Conservation (phyloP, 2,329 filamentous ascomycete genomes). For the Beauveria pseudobassiana region DNA sequence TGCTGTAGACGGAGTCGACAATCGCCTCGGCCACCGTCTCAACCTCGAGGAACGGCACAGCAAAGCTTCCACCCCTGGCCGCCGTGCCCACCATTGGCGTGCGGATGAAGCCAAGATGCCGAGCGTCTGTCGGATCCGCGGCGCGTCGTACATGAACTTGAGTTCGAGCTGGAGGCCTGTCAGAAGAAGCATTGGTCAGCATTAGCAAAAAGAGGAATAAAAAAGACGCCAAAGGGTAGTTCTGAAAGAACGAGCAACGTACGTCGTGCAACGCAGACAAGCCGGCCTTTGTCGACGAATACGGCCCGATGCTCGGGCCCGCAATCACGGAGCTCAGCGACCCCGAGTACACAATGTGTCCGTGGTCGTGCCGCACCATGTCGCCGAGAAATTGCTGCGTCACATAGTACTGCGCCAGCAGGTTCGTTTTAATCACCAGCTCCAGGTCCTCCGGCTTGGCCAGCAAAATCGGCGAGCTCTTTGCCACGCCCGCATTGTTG, state of each 20-base stretch:
- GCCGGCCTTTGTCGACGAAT: constrained; percentile 46
- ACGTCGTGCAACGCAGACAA: constrained; percentile 24
- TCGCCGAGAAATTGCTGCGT: constrained; percentile 50
- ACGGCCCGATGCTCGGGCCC: constrained; percentile 51
- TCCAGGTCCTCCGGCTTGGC: constrained; percentile 23
- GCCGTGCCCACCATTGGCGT: constrained; percentile 22
- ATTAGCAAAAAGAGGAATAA: neutral
- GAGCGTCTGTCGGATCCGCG: constrained; percentile 21
- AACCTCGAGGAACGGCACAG: constrained; percentile 25
- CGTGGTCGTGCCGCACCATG: constrained; percentile 52
- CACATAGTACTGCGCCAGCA: constrained; percentile 52
- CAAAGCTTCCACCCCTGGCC: constrained; percentile 19
- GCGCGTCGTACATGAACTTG: constrained; percentile 21
- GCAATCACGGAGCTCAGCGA: constrained; percentile 48
- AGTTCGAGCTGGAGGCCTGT: constrained; percentile 25
- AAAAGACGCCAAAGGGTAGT: too few species aligned
- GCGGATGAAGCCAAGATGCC: constrained; percentile 24
- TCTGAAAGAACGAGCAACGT: neutral
- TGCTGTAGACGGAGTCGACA: constrained; percentile 22
- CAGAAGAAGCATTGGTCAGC: neutral
- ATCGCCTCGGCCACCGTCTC: constrained; percentile 25
- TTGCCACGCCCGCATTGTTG: constrained; percentile 28
- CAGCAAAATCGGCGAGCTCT: constrained; percentile 22
- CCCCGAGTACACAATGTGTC: constrained; percentile 57
- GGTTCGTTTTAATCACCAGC: constrained; percentile 35